Evolutionary conservation across 495 filamentous ascomycete genomes (phyloP).

Genomic region (Staphylotrichum tortipilum): DNA sequence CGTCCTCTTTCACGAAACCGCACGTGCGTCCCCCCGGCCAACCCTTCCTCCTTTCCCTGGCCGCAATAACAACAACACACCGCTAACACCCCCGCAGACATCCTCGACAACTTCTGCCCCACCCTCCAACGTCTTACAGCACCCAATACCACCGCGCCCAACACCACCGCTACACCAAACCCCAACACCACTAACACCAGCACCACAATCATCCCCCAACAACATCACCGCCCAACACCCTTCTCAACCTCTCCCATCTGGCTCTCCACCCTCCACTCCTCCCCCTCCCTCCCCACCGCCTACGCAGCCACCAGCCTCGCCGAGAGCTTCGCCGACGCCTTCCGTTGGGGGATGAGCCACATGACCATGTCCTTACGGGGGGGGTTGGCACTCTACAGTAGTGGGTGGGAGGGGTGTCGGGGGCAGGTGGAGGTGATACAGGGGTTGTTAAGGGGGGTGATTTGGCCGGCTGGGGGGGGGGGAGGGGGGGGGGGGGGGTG

Average conservation of each 20-base stretch:
- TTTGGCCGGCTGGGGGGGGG: constrained; percentile 4
- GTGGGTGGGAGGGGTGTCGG: constrained; percentile 9
- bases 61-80: not conserved
- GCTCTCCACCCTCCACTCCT: constrained; percentile 2
- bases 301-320: constrained; percentile 12
- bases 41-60: not conserved
- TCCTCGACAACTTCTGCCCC: constrained; percentile 13
- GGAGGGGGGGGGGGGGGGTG: not conserved
- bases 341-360: constrained; percentile 17
- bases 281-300: constrained; percentile 11
- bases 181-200: not conserved
- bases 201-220: not conserved
- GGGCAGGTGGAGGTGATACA: constrained; percentile 7
- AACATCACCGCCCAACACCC: not conserved
- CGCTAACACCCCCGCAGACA: constrained; percentile 8
- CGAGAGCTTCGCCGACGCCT: constrained; percentile 21
- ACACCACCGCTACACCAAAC: not conserved
- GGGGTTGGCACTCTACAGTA: constrained; percentile 8
- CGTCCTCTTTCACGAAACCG: constrained; percentile 17
- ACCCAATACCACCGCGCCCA: too few species aligned
- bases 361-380: constrained; percentile 2
- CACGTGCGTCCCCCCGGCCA: not conserved
- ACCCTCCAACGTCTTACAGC: not conserved
- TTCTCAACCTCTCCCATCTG: constrained; percentile 12
- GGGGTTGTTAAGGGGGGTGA: constrained; percentile 2